Conservation (phyloP, 768 basidiomycete species). For the Tylopilus rubrobrunneus region DNA sequence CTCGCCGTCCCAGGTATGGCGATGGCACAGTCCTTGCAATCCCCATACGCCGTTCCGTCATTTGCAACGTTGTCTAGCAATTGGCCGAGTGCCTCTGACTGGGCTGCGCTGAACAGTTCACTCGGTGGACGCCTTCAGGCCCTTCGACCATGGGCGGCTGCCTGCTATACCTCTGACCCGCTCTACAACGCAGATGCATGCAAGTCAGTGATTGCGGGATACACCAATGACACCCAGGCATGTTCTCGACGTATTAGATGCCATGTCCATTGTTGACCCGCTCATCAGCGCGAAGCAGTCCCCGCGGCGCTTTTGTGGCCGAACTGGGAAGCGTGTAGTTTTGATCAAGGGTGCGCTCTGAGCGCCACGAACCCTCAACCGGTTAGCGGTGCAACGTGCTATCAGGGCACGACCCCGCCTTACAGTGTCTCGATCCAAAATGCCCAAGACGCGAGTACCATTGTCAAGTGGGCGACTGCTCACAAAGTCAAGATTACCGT, state of each 20-base stretch:
- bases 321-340: conserved; percentile 23
- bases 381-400: conserved; percentile 6
- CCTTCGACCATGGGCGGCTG: conserved; percentile 21
- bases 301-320: conserved; percentile 20
- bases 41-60: conserved; percentile 4
- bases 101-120: conserved; percentile 14
- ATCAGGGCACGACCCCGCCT: conserved; percentile 20
- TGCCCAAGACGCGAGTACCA: conserved; percentile 19
- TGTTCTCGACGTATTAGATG: not conserved
- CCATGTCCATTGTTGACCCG: not conserved
- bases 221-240: conserved; percentile 16
- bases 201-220: conserved; percentile 10
- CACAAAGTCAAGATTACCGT: conserved; percentile 19
- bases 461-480: conserved; percentile 19
- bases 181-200: conserved; percentile 15
- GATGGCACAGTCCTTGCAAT: not conserved
- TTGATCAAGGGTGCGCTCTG: conserved; percentile 14
- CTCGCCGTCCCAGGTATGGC: not conserved
- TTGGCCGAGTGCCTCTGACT: conserved; percentile 9
- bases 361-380: conserved; percentile 16
- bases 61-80: conserved; percentile 4
- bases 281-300: conserved; percentile 18
- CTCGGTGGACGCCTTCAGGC: conserved; percentile 16
- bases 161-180: conserved; percentile 19
- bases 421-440: conserved; percentile 16